A percentile compares a stretch with the other conserved stretches of the same genome.
Evolutionary conservation across 306 rosid species (phyloP).

Genomic region (Amphicarpaea edgeworthii): DNA sequence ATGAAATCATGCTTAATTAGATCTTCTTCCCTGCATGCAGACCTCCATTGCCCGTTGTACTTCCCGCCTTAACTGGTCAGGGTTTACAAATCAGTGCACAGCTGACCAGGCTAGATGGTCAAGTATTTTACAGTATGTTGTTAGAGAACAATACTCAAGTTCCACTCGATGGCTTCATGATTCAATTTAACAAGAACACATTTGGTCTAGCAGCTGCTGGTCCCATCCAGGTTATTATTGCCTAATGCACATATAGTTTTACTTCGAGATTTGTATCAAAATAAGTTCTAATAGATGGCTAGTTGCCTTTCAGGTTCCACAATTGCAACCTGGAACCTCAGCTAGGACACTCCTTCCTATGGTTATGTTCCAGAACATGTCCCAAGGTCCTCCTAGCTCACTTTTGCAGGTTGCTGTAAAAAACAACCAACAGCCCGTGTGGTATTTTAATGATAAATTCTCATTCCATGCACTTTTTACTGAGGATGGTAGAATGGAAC

Average conservation of each 20-base stretch:
- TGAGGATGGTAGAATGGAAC: constrained; percentile 99
- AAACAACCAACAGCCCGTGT: constrained; percentile 94
- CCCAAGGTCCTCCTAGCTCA: constrained; percentile 98
- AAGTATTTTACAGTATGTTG: constrained; percentile 81
- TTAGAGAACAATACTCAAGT: constrained; percentile 85
- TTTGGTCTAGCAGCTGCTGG: constrained; percentile 98
- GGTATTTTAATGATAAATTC: constrained; percentile 91
- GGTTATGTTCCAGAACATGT: constrained; percentile 90
- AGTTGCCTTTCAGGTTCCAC: constrained; percentile 71
- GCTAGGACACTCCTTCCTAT: constrained; percentile 81
- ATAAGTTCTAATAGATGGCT: constrained; percentile 36
- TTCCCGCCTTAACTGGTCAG: constrained; percentile 86
- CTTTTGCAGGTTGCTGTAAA: constrained; percentile 89
- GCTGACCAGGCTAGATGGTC: constrained; percentile 77
- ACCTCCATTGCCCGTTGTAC: constrained; percentile 83
- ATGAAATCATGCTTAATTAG: constrained; percentile 39
- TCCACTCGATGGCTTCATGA: constrained; percentile 96
- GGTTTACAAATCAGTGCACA: constrained; percentile 99
- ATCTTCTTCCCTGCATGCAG: constrained; percentile 59
- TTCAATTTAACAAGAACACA: constrained; percentile 95
- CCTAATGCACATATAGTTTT: constrained; percentile 13
- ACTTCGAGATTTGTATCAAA: constrained; percentile 24
- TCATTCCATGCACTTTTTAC: constrained; percentile 74
- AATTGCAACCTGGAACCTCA: constrained; percentile 81
- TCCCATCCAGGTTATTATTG: constrained; percentile 74